Evolutionary conservation across 2,329 filamentous ascomycete genomes (phyloP), one percentile per base, ranked within the genome.

Genomic region (Cercospora zeae-maydis): DNA sequence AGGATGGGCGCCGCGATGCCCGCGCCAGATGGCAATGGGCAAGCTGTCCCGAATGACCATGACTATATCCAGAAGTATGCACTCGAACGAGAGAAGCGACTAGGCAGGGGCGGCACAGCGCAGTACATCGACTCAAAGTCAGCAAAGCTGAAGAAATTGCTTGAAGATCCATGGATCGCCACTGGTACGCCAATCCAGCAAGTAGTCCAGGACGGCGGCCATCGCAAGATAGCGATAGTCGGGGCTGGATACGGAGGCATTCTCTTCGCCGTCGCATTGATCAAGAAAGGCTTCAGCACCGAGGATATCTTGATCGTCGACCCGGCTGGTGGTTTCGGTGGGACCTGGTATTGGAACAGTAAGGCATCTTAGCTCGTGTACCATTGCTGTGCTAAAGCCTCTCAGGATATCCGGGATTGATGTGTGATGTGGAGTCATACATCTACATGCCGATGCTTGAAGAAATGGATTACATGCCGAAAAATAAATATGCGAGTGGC

Each of bases 381-480:
- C 33, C 16, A 8, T 21, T 10, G 21, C 24, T 19, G 14, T 45
- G 51, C 56, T 66, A 37, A 62, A 49, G 16, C 8, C 16, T 11
- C 19, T 10, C 37, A 61, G 63, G 67, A 9, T 82, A 82, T 61
- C 80, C 80, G 1, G 80, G 81, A 3, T 65, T 80, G 3, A 74
- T 72, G 65, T 88, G 85, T 69, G 86, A 88, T 67, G 75, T 86
- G 2, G 86, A 88, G 72, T 78, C 79, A 57, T 86, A 84, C 67
- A 77, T 80, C n/a, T 88, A 88, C 68, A 73, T 87, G 74, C 84
- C 85, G 13, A 47, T 3, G 11, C 77, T 88, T 1, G 85, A 88
- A 63, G 84, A 87, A 72, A 85, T 79, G 1, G 81, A 81, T 0
- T 86, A 85, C 68, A 80, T 86, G 71, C 86, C 86, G 0, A 81